These are phyloP conservation scores for Letharia lupina DNA, from an alignment of 495 filamentous ascomycete genomes.

Conservation along the genomic window DNA sequence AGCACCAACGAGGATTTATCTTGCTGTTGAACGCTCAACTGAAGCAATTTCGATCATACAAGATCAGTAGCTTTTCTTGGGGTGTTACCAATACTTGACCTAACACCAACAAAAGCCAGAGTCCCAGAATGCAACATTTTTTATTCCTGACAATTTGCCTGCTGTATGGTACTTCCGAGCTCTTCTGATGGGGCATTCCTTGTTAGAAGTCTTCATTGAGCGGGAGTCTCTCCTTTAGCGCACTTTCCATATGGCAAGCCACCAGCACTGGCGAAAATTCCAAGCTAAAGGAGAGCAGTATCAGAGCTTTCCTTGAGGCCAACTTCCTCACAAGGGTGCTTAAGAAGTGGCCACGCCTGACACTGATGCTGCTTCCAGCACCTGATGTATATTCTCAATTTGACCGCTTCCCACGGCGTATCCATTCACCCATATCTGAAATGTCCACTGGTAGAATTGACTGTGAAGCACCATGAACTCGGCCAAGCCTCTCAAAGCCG, in stretches of 20 bases:
- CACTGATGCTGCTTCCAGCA: not conserved
- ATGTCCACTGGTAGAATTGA: not conserved
- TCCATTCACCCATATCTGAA: not conserved
- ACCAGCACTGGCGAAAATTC: not conserved
- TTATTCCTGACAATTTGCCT: too few relatives aligned
- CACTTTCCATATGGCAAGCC: not conserved
- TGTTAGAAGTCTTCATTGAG: not conserved
- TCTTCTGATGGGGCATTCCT: not conserved
- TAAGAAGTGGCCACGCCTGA: not conserved
- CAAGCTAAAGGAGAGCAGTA: not conserved
- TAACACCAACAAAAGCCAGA: too few relatives aligned
- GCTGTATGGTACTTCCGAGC: not conserved
- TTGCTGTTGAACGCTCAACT: too few relatives aligned
- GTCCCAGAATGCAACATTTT: too few relatives aligned
- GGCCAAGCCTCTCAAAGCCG: conserved; percentile 10
- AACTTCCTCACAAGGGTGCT: not conserved
- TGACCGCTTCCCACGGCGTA: not conserved
- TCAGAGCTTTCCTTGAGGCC: not conserved
- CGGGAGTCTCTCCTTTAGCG: not conserved
- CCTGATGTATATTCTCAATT: not conserved
- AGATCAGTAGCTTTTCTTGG: too few relatives aligned
- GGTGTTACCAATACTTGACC: too few relatives aligned
- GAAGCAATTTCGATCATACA: too few relatives aligned
- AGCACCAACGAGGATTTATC: too few relatives aligned
- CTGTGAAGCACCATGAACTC: not conserved